Evolutionary conservation across 441 rosid genomes (phyloP), one percentile per base, ranked within the genome.

Genomic region (Gossypium schwendimanii): DNA sequence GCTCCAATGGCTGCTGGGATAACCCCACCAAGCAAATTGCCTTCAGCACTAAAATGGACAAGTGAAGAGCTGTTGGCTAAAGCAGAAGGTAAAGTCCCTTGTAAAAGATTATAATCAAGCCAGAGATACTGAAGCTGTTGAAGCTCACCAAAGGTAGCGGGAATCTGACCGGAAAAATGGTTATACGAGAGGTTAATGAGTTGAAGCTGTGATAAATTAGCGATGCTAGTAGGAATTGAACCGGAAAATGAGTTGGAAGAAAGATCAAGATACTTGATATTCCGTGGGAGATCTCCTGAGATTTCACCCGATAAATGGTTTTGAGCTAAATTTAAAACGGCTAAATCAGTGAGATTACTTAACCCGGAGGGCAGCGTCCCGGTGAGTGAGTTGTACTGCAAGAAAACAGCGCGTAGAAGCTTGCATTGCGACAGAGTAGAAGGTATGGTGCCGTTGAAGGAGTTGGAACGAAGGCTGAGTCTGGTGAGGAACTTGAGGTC

Each of bases 321-420:
- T 26, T 87, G 84, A 12, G 97, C 89, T 5, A 90, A 79, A 53
- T 87, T 87, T 15, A 95, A 81, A 9, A 86, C 81, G 47, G 85
- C 85, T 39, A 95, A 91, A 8, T 77, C 20, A 0, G 92, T 84
- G 45, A 93, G 88, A 69, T 93, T 91, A 36, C 77, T 74, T 76
- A 95, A 74, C 64, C 75, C 89, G 55, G 69, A 68, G 0, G 99
- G 97, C 2, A 95, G 80, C 15, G 63, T 73, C 17, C 98, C 97
- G 81, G 96, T 82, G 80, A 93, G 78, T 5, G 91, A 90, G 89
- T 95, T 95, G 77, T 87, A 84, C 86, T 95, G 98, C 58, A 95
- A 82, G 77, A 85, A 95, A 20, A 93, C 81, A 45, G 92, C 69
- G 57, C 89, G 89, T 1, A 95, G 81, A 77, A 86, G 87, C 26